Evolutionary conservation across 495 filamentous ascomycete genomes (phyloP), one percentile per base, ranked within the genome.

Genomic region (Pyrenopolyporus hunteri): DNA sequence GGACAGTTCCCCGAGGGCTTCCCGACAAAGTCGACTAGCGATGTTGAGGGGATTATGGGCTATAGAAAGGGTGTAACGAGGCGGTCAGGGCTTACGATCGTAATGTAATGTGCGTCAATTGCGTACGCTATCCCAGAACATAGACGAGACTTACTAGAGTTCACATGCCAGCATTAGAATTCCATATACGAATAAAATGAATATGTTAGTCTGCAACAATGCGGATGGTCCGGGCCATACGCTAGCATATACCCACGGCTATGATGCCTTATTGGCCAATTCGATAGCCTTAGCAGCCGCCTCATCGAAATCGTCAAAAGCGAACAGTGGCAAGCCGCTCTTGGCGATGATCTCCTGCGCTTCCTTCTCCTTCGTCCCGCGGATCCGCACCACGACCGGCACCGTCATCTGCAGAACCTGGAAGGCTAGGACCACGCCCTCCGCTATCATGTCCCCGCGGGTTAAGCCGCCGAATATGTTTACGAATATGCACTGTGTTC

Each of bases 381-480:
- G 79, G 61, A 96, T 78, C 61, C 92, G 82, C 42, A 96, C 92
- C 33, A 96, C 89, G 9, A 96, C 87, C 11, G 92, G 91, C 3
- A 93, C 78, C 2, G 73, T 73, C 71, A 90, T 83, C 1, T 82
- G 73, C 68, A 94, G 65, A 63, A 92, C 88, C 59, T 82, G 75
- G 69, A 93, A 93, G 6, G 91, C 91, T 63, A 90, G 52, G 29
- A 95, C 80, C 39, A 97, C 83, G 0, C 90, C 92, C 59, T 87
- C 81, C 0, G 92, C 92, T 69, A 97, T 96, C 90, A 96, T 94
- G 63, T 93, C 91, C 19, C 81, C 91, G 82, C 74, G 85, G 5
- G 90, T 95, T 74, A 96, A 67, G 0, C 92, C 92, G 3, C 92
- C 92, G 68, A 96, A 96, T 59, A 96, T 93, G 66, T 96, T 96